Base-by-base conservation (phyloP, 2,329 filamentous ascomycete species). In the Cladorrhinum sp. region DNA sequence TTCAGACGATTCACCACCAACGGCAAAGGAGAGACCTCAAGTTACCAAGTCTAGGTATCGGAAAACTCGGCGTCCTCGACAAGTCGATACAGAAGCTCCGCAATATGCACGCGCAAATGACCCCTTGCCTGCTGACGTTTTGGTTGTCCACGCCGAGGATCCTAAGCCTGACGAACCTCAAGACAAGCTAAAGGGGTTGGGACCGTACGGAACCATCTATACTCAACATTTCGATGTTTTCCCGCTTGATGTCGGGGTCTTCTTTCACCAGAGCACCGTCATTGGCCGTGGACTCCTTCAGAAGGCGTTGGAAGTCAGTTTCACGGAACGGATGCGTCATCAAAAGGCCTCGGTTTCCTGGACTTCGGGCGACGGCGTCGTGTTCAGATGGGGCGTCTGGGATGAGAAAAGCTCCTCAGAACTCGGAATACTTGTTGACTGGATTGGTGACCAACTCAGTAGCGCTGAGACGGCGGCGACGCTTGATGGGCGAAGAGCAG, bases 221-320 rank as follows among this genome's bases (percentile, higher is more conserved):
- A 82, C 84, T 0, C 78, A 82, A 32, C 80, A 88, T 67, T 89
- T 89, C 63, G 84, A 87, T 50, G 71, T 84, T 3, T 85, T 86
- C 57, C 85, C 85, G 18, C 72, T 88, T 27, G 79, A 82, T 41
- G 67, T 71, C 6, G 80, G 80, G 2, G 77, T 82, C 0, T 87
- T 80, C 70, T 88, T 88, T 57, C 85, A 87, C 58, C 77, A 81
- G 62, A 81, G 76, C 56, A 88, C 85, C 0, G 69, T 87, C 25
- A 73, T 88, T 50, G 86, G 85, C 7, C 79, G 77, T 64, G 84
- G 85, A 1, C 71, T 75, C 1, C 67, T 88, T 5, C 69, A 74
- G 18, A 73, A 74, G 25, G 76, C 77, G 2, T 66, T 75, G 1
- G 72, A 74, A 25, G 56, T 64, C 29, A 69, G 67, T 8, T 69